Evolutionary conservation across 441 rosid species (phyloP).

Genomic region (Gossypium davidsonii): DNA sequence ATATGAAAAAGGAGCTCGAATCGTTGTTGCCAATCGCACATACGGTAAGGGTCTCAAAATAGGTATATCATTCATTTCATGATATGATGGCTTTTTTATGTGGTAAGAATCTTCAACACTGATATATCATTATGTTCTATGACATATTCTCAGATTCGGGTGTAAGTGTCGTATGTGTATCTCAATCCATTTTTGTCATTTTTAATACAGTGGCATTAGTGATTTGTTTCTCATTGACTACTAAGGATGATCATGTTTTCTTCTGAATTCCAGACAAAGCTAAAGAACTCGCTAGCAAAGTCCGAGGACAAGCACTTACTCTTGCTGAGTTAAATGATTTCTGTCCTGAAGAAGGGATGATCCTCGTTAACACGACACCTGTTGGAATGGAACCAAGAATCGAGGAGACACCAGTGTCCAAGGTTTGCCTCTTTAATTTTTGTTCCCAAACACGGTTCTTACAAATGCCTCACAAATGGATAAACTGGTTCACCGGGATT

Average conservation of each 20-base stretch:
- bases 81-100: background rate
- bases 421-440: slow-evolving; percentile 27
- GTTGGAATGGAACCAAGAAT: slow-evolving; percentile 48
- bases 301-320: slow-evolving; percentile 38
- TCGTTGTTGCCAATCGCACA: slow-evolving; percentile 49
- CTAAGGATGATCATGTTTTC: background rate
- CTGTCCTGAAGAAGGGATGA: slow-evolving; percentile 46
- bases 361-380: slow-evolving; percentile 47
- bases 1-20: slow-evolving; percentile 50
- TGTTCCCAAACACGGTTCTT: background rate
- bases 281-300: slow-evolving; percentile 33
- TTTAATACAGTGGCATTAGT: background rate
- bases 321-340: slow-evolving; percentile 34
- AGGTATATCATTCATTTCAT: background rate
- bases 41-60: slow-evolving; percentile 29
- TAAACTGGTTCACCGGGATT: background rate
- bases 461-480: background rate
- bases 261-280: slow-evolving; percentile 26
- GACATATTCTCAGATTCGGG: background rate
- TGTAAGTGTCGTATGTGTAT: background rate
- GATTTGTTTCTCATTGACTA: background rate
- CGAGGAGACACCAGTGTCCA: slow-evolving; percentile 36
- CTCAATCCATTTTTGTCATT: background rate
- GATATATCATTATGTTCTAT: too few species aligned
- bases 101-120: background rate